These are phyloP conservation scores for Scedosporium minutisporum DNA, from an alignment of 2,329 filamentous ascomycete genomes.

Conservation along the genomic window DNA sequence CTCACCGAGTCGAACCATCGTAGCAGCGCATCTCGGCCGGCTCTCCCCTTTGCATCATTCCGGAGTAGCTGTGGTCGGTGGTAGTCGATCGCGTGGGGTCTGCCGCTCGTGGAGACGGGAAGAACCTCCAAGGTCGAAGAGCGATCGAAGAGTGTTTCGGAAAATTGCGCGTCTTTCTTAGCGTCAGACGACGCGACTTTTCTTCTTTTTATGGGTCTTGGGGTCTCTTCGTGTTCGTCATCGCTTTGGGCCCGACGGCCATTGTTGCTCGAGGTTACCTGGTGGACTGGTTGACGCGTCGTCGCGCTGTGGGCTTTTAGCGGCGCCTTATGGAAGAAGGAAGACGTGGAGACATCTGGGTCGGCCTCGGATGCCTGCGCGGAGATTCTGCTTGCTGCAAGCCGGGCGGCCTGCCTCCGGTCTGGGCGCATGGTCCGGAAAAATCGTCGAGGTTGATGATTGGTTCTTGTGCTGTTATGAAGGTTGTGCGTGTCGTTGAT, in stretches of 20 bases:
- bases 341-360: not conserved
- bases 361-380: not conserved
- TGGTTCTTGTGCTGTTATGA: too few relatives aligned
- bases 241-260: not conserved
- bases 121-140: not conserved
- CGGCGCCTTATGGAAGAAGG: not conserved
- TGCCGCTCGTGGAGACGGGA: not conserved
- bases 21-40: conserved; percentile 30
- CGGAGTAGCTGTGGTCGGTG: conserved; percentile 41
- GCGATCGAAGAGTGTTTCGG: not conserved
- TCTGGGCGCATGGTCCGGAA: not conserved
- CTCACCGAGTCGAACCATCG: conserved; percentile 42
- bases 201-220: not conserved
- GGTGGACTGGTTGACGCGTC: not conserved
- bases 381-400: conserved; percentile 1
- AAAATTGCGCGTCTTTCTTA: not conserved
- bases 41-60: conserved; percentile 18
- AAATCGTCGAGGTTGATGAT: too few relatives aligned
- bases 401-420: conserved; percentile 1
- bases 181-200: not conserved
- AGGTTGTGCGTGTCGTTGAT: too few relatives aligned
- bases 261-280: not conserved
- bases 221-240: not conserved
- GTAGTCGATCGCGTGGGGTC: conserved; percentile 31
- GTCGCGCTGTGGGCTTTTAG: not conserved